A percentile compares a stretch with the other conserved stretches of the same genome.
Conservation (phyloP, 2,329 filamentous ascomycete genomes). For the Fusarium subtropicale region DNA sequence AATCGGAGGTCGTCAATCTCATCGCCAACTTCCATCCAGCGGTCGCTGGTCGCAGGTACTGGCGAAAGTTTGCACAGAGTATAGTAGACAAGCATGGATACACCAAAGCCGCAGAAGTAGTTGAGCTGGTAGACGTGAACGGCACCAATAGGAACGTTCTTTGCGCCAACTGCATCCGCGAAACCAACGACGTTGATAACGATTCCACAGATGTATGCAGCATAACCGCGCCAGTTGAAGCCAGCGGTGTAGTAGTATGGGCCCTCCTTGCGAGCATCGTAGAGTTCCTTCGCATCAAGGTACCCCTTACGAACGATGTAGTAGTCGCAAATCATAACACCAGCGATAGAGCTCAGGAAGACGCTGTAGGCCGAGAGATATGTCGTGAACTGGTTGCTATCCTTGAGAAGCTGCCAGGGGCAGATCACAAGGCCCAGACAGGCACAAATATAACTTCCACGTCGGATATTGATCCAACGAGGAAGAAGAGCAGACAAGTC, state of each 20-base stretch:
- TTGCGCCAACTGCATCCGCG: constrained; percentile 77
- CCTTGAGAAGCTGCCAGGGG: constrained; percentile 82
- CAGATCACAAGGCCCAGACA: constrained; percentile 85
- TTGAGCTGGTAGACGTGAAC: constrained; percentile 91
- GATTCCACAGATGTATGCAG: constrained; percentile 84
- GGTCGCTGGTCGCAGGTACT: constrained; percentile 77
- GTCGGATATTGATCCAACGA: constrained; percentile 84
- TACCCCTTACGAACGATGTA: constrained; percentile 87
- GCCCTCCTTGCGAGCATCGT: constrained; percentile 73
- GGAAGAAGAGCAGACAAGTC: constrained; percentile 85
- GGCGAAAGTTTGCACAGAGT: constrained; percentile 75
- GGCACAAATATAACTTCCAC: constrained; percentile 88
- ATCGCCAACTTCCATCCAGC: constrained; percentile 81
- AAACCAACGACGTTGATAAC: constrained; percentile 94
- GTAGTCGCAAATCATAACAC: constrained; percentile 91
- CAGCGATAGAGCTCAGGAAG: constrained; percentile 92
- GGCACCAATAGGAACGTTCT: constrained; percentile 78
- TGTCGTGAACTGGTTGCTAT: constrained; percentile 86
- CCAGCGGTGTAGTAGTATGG: constrained; percentile 82
- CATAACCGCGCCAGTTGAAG: constrained; percentile 85
- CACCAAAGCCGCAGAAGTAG: constrained; percentile 86
- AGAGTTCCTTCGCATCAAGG: constrained; percentile 81
- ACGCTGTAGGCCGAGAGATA: constrained; percentile 94
- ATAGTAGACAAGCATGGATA: constrained; percentile 76
- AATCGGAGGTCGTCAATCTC: constrained; percentile 66